Base-by-base conservation (phyloP, 2,329 filamentous ascomycete genomes). In the Huntiella abstrusa region DNA sequence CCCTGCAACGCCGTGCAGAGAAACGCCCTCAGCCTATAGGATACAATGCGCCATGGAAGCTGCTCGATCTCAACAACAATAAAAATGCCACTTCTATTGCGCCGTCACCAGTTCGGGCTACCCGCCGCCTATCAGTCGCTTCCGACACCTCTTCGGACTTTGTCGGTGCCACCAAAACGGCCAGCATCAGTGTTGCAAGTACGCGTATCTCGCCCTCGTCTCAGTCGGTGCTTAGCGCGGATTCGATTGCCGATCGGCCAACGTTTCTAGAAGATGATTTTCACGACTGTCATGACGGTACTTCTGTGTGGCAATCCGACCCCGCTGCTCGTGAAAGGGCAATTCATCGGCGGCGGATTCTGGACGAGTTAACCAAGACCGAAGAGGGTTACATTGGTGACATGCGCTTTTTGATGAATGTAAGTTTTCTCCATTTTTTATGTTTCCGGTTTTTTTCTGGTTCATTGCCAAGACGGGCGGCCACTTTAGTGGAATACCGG, bases 301-400 rank as follows among this genome's bases (percentile, higher is more conserved):
- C 77, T 8, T 22, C 43, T 28, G 17, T 41, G 12, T 19, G 22
- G 38, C 48, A n/a, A 32, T 41, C 19, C 22, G 85, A 94, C 53
- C 71, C 79, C 49, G 76, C 70, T 28, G 77, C 81, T n/a, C 71
- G 73, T 37, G 72, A 77, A 53, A 75, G 87, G 45, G 75, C 84
- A 1, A 61, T 82, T 15, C 81, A 86, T 55, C 75, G 91, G 51
- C 75, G 84, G 11, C 77, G 79, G 51, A 77, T 93, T 35, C 62
- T 96, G 33, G 83, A 91, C 57, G 91, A 96, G 62, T 66, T 96
- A 43, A 75, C 95, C 51, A 72, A 65, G 48, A 93, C 87, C 0
- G 91, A 96, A 60, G 82, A 91, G 58, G 76, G 80, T 55, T 96
- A 96, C 58, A 78, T 96, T 54, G 75, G 79, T 12, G 88, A 94